These are phyloP conservation scores for Cordyceps pruinosa DNA, from an alignment of 2,329 filamentous ascomycete species.

Conservation along the genomic window DNA sequence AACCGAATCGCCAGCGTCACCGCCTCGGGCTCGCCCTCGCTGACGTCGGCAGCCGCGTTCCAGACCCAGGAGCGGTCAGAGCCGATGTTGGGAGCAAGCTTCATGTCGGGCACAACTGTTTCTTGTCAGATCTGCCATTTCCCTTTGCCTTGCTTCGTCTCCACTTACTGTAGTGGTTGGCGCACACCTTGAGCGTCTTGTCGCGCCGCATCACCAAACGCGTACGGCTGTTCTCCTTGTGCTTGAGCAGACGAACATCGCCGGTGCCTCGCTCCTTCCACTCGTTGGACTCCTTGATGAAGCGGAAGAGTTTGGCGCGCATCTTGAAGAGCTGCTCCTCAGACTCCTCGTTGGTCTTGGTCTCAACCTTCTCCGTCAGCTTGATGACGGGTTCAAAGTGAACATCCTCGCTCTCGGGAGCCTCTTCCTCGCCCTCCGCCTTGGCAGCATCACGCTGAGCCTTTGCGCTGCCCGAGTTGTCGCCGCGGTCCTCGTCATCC, in stretches of 20 bases:
- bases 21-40: conserved; percentile 94
- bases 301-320: conserved; percentile 99
- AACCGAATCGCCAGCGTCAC: conserved; percentile 95
- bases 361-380: conserved; percentile 93
- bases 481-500: conserved; percentile 73
- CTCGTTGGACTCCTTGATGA: conserved; percentile 82
- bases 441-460: conserved; percentile 59
- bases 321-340: conserved; percentile 99
- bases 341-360: conserved; percentile 95
- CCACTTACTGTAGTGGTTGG: conserved; percentile 93
- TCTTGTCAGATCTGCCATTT: conserved; percentile 28
- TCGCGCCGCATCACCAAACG: conserved; percentile 97
- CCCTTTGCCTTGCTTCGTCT: neutral
- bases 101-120: conserved; percentile 85
- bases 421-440: conserved; percentile 62
- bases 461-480: conserved; percentile 85
- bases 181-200: conserved; percentile 99
- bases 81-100: conserved; percentile 94
- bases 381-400: conserved; percentile 96
- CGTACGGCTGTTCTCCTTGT: conserved; percentile 98
- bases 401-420: conserved; percentile 82
- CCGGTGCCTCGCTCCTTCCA: conserved; percentile 99
- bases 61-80: conserved; percentile 99
- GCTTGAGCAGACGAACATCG: conserved; percentile 92
- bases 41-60: conserved; percentile 96